Percentiles rank a stretch among this genome's conserved stretches.
Evolutionary conservation across 2,329 filamentous ascomycete genomes (phyloP).

Genomic region (Talaromyces sp.): DNA sequence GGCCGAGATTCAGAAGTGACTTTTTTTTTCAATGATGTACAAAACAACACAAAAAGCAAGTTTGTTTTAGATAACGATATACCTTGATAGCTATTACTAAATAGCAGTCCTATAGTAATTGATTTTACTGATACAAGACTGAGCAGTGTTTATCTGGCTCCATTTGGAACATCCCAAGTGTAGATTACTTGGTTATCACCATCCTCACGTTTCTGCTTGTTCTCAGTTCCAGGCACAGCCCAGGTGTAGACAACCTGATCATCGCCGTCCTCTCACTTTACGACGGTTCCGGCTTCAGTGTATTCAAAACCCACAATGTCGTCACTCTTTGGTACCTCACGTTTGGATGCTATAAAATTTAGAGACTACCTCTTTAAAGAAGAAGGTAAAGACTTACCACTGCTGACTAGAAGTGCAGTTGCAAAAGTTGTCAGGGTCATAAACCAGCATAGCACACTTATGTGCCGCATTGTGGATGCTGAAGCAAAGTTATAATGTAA

Average conservation of each 20-base stretch:
- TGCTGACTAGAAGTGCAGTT: no score
- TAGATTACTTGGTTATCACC: neutral
- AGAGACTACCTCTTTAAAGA: no score
- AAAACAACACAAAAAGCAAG: neutral
- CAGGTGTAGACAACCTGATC: no score
- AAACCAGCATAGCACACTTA: no score
- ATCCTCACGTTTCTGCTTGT: neutral
- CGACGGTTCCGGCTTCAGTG: no score
- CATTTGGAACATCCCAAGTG: neutral
- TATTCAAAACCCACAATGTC: no score
- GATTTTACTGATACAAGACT: neutral
- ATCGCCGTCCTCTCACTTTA: no score
- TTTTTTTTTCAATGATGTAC: neutral
- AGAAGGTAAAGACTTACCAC: no score
- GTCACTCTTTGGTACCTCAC: neutral
- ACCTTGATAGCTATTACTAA: neutral
- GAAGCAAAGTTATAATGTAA: no score
- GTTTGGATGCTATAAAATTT: no score
- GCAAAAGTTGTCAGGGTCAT: no score
- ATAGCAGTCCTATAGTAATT: neutral
- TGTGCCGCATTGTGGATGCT: no score
- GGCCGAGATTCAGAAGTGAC: slow-evolving; percentile 49
- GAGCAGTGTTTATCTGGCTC: neutral
- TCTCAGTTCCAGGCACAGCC: neutral
- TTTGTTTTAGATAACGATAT: neutral